Base-by-base conservation (phyloP, 2,329 filamentous ascomycete genomes). In the Fusarium camptoceras region DNA sequence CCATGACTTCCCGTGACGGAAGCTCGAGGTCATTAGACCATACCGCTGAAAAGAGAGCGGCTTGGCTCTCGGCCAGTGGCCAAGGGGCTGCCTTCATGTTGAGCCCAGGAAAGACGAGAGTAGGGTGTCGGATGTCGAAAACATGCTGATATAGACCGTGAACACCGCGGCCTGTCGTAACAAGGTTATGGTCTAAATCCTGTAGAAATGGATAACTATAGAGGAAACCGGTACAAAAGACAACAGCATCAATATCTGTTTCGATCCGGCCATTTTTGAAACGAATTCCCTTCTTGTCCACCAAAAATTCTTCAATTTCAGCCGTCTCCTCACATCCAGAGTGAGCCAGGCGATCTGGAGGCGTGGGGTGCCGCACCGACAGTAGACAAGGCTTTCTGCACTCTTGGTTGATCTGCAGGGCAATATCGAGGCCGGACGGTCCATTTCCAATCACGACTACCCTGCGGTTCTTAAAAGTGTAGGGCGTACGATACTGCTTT, bases 211-310 rank as follows among this genome's bases (percentile, higher is more conserved):
- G 94, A 61, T 92, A 92, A 8, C 91, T 90, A 80, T 93, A 97
- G 59, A 97, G 87, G 75, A 97, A 98, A 1, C 95, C 95, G 0
- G 95, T 98, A 78, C 93, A 94, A 79, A 95, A 98, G 28, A 98
- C 78, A 8, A 98, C 82, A 2, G 88, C 87, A 75, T 98, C 94
- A 59, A 98, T 80, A 34, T 89, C 82, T 5, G 81, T 81, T 75
- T 94, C 92, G 12, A 91, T 76, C 0, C 83, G 83, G 4, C 91
- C 91, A 73, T 93, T 85, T 42, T 85, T 83, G 68, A 97, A 93
- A 31, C 86, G 83, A 3, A 96, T 85, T 5, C 86, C 89, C 66
- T 88, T 85, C 54, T 86, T 81, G 6, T 85, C 79, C 0, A 83
- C 76, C 15, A 85, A 79, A 70, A 84, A 92, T 76, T 80, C 88